A percentile compares a stretch with the other conserved stretches of the same genome.
Evolutionary conservation across 345 rosid genomes (phyloP).

Genomic region (Citrus trifoliata): DNA sequence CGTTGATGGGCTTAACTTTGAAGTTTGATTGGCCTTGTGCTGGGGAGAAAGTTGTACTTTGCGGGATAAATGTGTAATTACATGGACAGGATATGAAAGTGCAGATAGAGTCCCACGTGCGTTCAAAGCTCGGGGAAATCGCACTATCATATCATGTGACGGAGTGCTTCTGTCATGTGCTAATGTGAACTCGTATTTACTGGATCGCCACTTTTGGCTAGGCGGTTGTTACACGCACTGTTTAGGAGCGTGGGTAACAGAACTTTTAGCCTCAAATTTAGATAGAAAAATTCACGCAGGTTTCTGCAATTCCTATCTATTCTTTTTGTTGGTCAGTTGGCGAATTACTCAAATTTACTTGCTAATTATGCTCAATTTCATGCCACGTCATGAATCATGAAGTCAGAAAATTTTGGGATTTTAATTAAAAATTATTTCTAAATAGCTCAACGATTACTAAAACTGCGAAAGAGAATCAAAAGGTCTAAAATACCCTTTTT

Average conservation of each 20-base stretch:
- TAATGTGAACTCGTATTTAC: neutral
- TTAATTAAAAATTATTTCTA: no score
- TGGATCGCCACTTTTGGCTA: neutral
- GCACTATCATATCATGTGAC: neutral
- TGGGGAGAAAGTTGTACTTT: neutral
- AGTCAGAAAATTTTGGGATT: no score
- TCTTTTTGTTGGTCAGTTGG: neutral
- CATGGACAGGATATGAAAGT: neutral
- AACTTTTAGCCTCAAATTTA: neutral
- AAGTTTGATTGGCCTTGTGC: neutral
- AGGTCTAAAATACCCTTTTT: no score
- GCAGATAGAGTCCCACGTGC: slow-evolving; percentile 12
- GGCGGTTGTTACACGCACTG: neutral
- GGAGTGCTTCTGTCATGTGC: neutral
- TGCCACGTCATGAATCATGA: neutral
- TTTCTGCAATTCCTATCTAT: neutral
- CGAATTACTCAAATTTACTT: neutral
- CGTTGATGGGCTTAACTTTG: neutral
- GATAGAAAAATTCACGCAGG: neutral
- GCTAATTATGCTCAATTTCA: neutral
- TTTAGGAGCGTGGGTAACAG: neutral
- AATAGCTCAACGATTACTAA: no score
- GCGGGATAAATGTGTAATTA: neutral
- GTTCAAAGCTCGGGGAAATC: neutral
- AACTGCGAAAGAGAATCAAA: no score